A percentile compares a stretch with the other conserved stretches of the same genome.
phyloP scores from a whole-genome alignment of 176 grass and related monocot genomes.

The Cymbopogon citratus region DNA sequence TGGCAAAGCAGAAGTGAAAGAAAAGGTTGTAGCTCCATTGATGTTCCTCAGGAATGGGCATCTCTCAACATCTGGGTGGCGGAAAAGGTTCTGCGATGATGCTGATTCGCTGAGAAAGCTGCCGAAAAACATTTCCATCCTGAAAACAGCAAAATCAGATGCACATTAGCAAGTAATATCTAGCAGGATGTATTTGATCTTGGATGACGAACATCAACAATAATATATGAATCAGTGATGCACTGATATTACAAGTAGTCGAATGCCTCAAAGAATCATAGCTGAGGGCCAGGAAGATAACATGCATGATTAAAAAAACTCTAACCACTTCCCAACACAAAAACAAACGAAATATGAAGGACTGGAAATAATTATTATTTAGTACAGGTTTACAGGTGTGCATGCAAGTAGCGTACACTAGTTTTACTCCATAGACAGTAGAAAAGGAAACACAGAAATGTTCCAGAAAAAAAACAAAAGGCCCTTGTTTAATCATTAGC shows the following conservation, averaged over 20 bases:
- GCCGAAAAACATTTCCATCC: slow-evolving; percentile 67
- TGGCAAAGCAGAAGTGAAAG: slow-evolving; percentile 57
- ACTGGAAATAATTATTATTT: neutral
- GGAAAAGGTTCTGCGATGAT: slow-evolving; percentile 41
- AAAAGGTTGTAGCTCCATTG: slow-evolving; percentile 47
- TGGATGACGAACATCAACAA: neutral
- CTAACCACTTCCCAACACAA: neutral
- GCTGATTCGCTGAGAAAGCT: slow-evolving; percentile 43
- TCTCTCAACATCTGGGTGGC: slow-evolving; percentile 47
- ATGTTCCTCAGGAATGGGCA: slow-evolving; percentile 82
- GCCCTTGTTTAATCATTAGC: neutral
- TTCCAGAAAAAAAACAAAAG: neutral
- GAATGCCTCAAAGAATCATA: neutral
- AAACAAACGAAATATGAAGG: neutral
- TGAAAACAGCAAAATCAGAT: slow-evolving; percentile 15
- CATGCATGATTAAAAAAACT: neutral
- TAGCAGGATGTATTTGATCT: neutral
- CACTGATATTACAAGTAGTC: neutral
- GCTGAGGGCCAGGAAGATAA: neutral
- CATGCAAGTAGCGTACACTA: neutral
- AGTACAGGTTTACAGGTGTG: neutral
- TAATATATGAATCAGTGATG: neutral
- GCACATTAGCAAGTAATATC: neutral
- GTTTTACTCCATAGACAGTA: neutral
- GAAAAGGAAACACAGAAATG: neutral